Evolutionary conservation across 805 yeast species (phyloP), one percentile per base, ranked within the genome.

Genomic region (Lipomyces chichibuensis): DNA sequence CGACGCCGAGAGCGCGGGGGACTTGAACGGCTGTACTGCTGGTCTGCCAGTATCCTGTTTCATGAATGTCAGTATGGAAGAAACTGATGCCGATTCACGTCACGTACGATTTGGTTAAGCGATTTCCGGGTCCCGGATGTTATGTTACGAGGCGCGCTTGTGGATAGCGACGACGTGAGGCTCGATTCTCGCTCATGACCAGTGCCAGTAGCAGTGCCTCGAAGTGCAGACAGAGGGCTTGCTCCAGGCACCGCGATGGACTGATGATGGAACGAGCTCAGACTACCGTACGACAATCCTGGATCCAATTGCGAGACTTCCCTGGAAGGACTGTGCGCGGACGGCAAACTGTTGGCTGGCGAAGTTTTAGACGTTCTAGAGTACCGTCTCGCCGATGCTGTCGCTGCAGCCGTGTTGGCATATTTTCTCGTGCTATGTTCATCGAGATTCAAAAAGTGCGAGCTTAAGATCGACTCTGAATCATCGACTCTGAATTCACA

Each of bases 401-500:
- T 52, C 11, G 59, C 65, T n/a, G 65, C 37, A 5, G 25, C 60
- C 56, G 54, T 67, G 39, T 33, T 35, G 14, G 25, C 32, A 49
- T 62, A 57, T 9, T 35, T 51, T 14, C 29, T 46, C 49, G 20
- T 23, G 27, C 60, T 43, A 23, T 57, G 64, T 37, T 66, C 65
- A 39, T 86, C 90, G 72, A 85, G 76, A 57, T 79, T 79, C 35
- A 82, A 75, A 73, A 88, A 86, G 67, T 86, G 88, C 57, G 82
- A 82, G 5, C 90, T 84, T 32, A 88, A 76, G 4, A 87, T 77
- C 65, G 85, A 87, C 73, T 90, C 95, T 54, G 85, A 85, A 72
- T 88, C 92, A 69, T 83, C 85, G 11, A 92, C 79, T 52, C 83
- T 79, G 77, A 94, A 94, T 58, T 85, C 84, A 69, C 87, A 82